Evolutionary conservation across 2,329 filamentous ascomycete genomes (phyloP).

Genomic region (Coleophoma eucalyptorum): DNA sequence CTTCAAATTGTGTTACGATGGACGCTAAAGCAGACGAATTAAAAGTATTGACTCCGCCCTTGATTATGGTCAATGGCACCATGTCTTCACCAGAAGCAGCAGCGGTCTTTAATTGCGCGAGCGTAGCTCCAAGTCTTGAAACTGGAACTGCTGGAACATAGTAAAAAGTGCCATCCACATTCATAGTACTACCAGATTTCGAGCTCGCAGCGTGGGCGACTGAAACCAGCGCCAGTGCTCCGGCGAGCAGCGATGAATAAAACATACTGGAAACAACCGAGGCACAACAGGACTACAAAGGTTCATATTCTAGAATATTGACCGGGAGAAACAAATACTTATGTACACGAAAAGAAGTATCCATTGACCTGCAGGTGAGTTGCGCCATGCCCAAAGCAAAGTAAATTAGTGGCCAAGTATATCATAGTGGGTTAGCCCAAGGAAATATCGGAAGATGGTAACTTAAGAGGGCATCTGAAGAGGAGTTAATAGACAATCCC

Average conservation of each 20-base stretch:
- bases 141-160: slow-evolving; percentile 21
- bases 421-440: no score
- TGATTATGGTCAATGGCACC: slow-evolving; percentile 22
- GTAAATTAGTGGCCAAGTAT: no score
- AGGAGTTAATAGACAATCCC: no score
- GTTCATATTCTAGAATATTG: no score
- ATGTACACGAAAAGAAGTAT: no score
- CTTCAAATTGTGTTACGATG: slow-evolving; percentile 16
- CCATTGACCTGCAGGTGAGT: no score
- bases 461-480: no score
- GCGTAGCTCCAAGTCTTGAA: slow-evolving; percentile 13
- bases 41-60: slow-evolving; percentile 10
- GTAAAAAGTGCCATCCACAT: slow-evolving; percentile 28
- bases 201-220: slow-evolving; percentile 5
- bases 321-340: no score
- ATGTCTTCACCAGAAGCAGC: slow-evolving; percentile 12
- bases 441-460: no score
- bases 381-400: no score
- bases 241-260: neutral
- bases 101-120: slow-evolving; percentile 8
- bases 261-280: neutral
- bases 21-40: slow-evolving; percentile 12
- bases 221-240: slow-evolving; percentile 1
- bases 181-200: slow-evolving; percentile 10
- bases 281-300: no score